Evolutionary conservation across 176 grass and related monocot species (phyloP).

Genomic region (Ampelocalamus luodianensis): DNA sequence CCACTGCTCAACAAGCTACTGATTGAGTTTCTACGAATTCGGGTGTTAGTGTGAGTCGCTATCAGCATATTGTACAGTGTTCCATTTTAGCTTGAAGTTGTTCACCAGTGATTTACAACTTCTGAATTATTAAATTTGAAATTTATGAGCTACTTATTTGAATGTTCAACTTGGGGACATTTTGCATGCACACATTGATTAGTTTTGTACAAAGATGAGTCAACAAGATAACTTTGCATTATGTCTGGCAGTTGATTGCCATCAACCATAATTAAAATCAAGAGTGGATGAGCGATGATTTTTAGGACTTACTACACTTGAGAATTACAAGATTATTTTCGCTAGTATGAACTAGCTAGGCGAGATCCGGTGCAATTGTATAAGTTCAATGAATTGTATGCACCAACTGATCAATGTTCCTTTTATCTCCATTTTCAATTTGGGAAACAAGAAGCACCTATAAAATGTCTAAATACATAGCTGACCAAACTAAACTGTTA

Average conservation of each 20-base stretch:
- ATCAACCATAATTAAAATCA: background rate
- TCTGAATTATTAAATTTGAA: background rate
- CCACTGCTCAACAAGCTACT: background rate
- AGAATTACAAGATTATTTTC: background rate
- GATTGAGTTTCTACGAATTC: background rate
- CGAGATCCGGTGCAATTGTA: background rate
- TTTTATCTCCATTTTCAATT: background rate
- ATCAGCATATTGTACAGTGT: background rate
- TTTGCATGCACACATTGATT: no score
- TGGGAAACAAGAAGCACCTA: background rate
- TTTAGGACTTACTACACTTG: background rate
- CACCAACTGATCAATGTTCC: background rate
- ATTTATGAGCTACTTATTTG: background rate
- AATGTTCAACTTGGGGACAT: background rate
- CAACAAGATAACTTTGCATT: background rate
- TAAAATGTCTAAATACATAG: constrained; percentile 15
- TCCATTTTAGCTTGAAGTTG: background rate
- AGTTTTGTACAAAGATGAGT: background rate
- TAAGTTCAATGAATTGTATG: background rate
- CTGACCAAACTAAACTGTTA: background rate
- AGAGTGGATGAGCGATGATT: background rate
- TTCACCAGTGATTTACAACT: background rate
- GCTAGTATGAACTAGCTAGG: background rate
- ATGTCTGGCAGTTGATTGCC: background rate
- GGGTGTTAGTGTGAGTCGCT: background rate